Percentiles rank a stretch among this genome's conserved stretches.
phyloP scores from a whole-genome alignment of 2,329 filamentous ascomycete species.

The Sporothrix humicola region DNA sequence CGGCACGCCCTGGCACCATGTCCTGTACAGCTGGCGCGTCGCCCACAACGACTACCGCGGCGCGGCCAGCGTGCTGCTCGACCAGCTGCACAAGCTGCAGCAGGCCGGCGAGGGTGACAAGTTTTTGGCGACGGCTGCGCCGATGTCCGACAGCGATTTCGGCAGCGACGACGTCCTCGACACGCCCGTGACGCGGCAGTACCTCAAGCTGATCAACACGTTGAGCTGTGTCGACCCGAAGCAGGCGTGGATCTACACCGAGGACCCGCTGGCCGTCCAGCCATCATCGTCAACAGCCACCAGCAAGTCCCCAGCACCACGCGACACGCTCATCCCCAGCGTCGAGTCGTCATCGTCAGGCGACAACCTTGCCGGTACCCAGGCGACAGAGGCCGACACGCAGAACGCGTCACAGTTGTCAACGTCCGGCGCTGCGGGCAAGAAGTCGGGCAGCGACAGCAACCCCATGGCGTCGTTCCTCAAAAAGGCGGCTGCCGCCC shows the following conservation, averaged over 20 bases:
- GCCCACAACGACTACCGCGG: conserved; percentile 86
- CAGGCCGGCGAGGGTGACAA: conserved; percentile 64
- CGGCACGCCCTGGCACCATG: conserved; percentile 79
- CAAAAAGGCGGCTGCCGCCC: conserved; percentile 37
- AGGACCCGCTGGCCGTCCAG: conserved; percentile 47
- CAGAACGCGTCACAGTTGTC: not conserved
- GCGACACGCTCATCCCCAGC: not conserved
- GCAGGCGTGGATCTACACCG: conserved; percentile 79
- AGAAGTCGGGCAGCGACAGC: conserved; percentile 12
- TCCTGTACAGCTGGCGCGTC: conserved; percentile 90
- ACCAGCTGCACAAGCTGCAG: conserved; percentile 67
- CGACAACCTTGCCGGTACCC: not conserved
- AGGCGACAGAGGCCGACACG: not conserved
- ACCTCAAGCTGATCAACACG: conserved; percentile 91
- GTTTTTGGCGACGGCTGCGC: conserved; percentile 43
- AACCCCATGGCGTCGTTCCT: conserved; percentile 40
- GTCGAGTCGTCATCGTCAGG: not conserved
- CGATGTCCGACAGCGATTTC: not conserved
- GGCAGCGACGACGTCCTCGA: conserved; percentile 57
- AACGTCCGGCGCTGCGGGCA: not conserved
- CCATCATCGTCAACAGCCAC: not conserved
- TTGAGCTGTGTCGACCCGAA: conserved; percentile 82
- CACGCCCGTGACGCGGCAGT: conserved; percentile 72
- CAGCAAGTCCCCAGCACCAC: not conserved
- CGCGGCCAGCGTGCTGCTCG: conserved; percentile 66